Evolutionary conservation across 2,329 filamentous ascomycete genomes (phyloP), one percentile per base, ranked within the genome.

Genomic region (Ascocoryne sarcoides): DNA sequence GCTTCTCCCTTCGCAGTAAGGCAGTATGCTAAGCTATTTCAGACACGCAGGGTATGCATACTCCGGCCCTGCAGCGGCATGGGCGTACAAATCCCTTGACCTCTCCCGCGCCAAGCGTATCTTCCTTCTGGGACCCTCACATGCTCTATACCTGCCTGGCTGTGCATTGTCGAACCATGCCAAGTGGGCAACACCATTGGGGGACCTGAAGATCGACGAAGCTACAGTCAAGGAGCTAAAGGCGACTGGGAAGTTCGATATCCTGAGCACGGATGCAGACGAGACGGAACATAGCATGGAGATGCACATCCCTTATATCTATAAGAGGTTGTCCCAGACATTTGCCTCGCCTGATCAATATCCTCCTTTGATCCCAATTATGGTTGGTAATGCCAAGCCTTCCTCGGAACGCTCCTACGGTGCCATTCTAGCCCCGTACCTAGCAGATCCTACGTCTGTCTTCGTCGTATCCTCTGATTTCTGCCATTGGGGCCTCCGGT

Each of bases 381-480:
- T 98, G 53, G 70, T 98, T 10, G 92, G 92, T 32, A 80, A 76
- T 53, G 88, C 85, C 28, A 73, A 72, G 38, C 64, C 72, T 0
- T 44, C 64, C 0, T 75, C 79, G 2, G 90, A 96, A 62, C 74
- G 75, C 36, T 65, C 62, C 1, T 76, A 83, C 42, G 92, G 87
- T 2, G 55, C 66, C 18, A 60, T 88, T n/a, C 68, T 98, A 5
- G 76, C 84, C 1, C 80, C 83, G 0, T 94, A 92, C 59, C 65
- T 98, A 5, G 68, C 70, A 23, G 83, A 95, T 51, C 75, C 81
- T 0, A 66, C 72, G 10, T 93, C 85, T 45, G 78, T 82, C 1
- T 95, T 96, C 59, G 74, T 98, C 45, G 74, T 96, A 48, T 92
- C 84, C 60, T 95, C 88, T 1, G 92, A 98, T 61, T 98, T 98